These are phyloP conservation scores for Babesia gibsoni DNA, from an alignment of 169 alveolate species.

Conservation along the genomic window DNA sequence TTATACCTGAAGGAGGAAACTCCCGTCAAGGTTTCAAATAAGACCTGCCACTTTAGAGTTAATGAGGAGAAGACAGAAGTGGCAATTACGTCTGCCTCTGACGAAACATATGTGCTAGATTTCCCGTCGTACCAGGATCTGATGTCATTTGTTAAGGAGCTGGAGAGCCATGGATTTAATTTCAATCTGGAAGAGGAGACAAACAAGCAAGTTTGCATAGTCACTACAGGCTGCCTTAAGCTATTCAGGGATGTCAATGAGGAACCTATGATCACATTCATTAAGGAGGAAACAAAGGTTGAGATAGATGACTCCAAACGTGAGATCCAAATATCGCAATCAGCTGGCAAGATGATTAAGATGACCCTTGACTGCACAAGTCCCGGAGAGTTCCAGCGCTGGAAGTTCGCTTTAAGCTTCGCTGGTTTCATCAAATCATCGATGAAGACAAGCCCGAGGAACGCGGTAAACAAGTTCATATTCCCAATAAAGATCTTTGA, in stretches of 20 bases:
- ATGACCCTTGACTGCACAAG: constrained; percentile 70
- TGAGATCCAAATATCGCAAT: constrained; percentile 47
- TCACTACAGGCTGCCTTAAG: constrained; percentile 61
- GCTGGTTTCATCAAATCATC: constrained; percentile 67
- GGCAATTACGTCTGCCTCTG: constrained; percentile 11
- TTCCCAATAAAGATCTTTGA: constrained; percentile 71
- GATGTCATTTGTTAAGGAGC: constrained; percentile 18
- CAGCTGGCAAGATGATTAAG: constrained; percentile 26
- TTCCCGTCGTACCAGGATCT: not conserved
- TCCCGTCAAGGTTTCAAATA: constrained; percentile 11
- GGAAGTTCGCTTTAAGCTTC: constrained; percentile 72
- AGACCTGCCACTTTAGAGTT: not conserved
- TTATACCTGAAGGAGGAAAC: constrained; percentile 21
- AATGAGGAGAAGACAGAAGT: constrained; percentile 44
- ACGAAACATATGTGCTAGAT: constrained; percentile 30
- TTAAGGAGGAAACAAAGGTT: constrained; percentile 59
- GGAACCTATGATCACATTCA: constrained; percentile 69
- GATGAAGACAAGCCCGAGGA: constrained; percentile 9
- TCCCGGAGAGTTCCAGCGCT: constrained; percentile 66
- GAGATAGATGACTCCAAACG: constrained; percentile 52
- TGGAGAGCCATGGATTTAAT: constrained; percentile 26
- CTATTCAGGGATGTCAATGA: constrained; percentile 59
- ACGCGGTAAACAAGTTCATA: constrained; percentile 66
- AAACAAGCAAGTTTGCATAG: constrained; percentile 65
- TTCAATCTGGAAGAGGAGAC: constrained; percentile 4